Evolutionary conservation across 2,329 filamentous ascomycete species (phyloP).

Genomic region (Botrytis hyacinthi): DNA sequence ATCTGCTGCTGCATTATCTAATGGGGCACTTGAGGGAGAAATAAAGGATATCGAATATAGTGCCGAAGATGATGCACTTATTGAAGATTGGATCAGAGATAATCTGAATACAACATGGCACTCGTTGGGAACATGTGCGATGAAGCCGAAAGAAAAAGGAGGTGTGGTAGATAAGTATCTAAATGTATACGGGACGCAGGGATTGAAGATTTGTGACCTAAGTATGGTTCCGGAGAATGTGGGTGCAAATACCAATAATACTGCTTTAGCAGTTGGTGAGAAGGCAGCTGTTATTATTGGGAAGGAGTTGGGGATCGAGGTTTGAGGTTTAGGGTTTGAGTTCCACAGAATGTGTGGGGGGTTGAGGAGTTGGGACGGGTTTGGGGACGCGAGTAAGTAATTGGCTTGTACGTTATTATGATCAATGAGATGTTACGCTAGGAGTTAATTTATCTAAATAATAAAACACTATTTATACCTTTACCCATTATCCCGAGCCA

Average conservation of each 20-base stretch:
- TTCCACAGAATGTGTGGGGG: slow-evolving; percentile 21
- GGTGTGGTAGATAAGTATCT: slow-evolving; percentile 43
- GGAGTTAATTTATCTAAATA: background rate
- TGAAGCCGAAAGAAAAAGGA: slow-evolving; percentile 40
- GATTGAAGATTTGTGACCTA: slow-evolving; percentile 46
- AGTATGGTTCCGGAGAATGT: slow-evolving; percentile 41
- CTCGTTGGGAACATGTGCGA: slow-evolving; percentile 43
- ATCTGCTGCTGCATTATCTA: slow-evolving; percentile 42
- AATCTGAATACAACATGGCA: slow-evolving; percentile 45
- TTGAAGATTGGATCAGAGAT: slow-evolving; percentile 45
- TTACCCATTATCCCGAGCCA: too few relatives aligned
- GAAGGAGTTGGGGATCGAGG: slow-evolving; percentile 40
- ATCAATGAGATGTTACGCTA: background rate
- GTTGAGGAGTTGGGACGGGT: background rate
- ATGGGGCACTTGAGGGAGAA: slow-evolving; percentile 28
- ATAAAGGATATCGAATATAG: slow-evolving; percentile 43
- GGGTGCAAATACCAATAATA: slow-evolving; percentile 48
- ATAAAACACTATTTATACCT: background rate
- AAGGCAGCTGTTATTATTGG: slow-evolving; percentile 44
- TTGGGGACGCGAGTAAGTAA: background rate
- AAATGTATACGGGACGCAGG: slow-evolving; percentile 42
- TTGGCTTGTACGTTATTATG: background rate
- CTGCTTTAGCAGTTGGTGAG: slow-evolving; percentile 45
- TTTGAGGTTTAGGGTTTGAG: slow-evolving; percentile 32
- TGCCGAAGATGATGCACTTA: slow-evolving; percentile 39